Base-by-base conservation (phyloP, 2,329 filamentous ascomycete species). In the Monosporascus sp. region DNA sequence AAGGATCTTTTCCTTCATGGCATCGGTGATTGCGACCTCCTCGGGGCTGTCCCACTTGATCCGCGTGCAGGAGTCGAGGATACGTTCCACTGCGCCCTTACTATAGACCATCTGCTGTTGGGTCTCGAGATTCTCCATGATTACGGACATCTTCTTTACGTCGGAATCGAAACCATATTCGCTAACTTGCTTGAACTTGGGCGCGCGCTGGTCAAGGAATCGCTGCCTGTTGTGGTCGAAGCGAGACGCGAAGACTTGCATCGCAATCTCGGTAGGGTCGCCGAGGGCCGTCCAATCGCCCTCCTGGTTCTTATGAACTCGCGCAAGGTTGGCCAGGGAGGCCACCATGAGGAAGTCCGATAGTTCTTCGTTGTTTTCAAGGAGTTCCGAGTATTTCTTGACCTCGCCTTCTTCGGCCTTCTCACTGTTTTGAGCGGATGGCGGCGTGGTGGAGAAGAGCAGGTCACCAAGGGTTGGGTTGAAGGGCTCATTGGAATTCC, bases 141-240 rank as follows among this genome's bases (percentile, higher is more conserved):
- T 79, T 43, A 88, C 84, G 0, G 84, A 87, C 86, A 89, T 89
- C 56, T 84, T 84, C 73, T 89, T 89, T 58, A 88, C 80, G 56
- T 84, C 82, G 1, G 84, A 88, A 61, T 88, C 85, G 63, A 89
- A 89, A 0, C 85, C 85, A 49, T 86, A 84, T 63, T 89, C 86
- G 2, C 81, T 79, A 44, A 86, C 70, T 57, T 84, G 75, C 43
- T 70, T 72, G 79, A 79, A 85, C 43, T 74, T 67, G 1, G 76
- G 71, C 9, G 70, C 68, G 1, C 78, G 70, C 5, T 77, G 79
- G 35, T 75, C 71, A 0, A 73, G 75, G 60, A 81, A 76, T 15
- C 71, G 70, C 18, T 76, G 72, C 39, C 81, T 74, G 56, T 83
- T 83, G 75, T 78, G 81, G 55, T 79, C 74, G 62, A 89, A 88